These are phyloP conservation scores for Cucumis melo DNA, from an alignment of 306 rosid species.

Conservation along the genomic window DNA sequence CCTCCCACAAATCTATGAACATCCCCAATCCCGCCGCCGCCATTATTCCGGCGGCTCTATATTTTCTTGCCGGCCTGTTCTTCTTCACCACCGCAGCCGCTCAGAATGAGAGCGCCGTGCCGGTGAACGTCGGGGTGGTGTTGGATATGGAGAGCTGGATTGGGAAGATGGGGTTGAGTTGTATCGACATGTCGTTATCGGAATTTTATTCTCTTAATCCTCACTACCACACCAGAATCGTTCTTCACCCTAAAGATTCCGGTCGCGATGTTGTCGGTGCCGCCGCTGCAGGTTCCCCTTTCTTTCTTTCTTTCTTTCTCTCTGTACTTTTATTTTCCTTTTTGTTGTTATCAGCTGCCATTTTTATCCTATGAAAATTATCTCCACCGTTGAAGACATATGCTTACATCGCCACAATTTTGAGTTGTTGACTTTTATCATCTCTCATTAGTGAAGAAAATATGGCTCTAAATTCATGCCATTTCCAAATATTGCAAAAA, in stretches of 20 bases:
- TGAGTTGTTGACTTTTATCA: too few species aligned
- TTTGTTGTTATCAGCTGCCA: background rate
- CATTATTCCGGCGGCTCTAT: too few species aligned
- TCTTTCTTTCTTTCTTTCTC: background rate
- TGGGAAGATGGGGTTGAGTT: conserved; percentile 22
- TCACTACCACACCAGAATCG: conserved; percentile 14
- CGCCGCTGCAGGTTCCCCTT: background rate
- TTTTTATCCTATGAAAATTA: background rate
- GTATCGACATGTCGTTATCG: conserved; percentile 23
- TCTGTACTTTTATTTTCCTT: background rate
- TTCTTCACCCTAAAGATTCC: conserved; percentile 7
- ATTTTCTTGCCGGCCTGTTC: background rate
- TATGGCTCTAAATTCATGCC: too few species aligned
- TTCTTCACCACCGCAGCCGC: background rate
- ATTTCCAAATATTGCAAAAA: too few species aligned
- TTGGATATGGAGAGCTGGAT: background rate
- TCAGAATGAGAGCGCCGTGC: background rate
- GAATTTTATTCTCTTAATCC: conserved; percentile 18
- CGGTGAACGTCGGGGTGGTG: conserved; percentile 20
- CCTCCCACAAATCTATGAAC: too few species aligned
- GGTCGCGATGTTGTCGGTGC: background rate
- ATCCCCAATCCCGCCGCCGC: too few species aligned
- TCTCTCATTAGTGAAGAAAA: too few species aligned
- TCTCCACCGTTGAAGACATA: background rate
- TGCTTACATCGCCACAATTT: background rate